Evolutionary conservation across 345 rosid species (phyloP).

Genomic region (Salix exigua): DNA sequence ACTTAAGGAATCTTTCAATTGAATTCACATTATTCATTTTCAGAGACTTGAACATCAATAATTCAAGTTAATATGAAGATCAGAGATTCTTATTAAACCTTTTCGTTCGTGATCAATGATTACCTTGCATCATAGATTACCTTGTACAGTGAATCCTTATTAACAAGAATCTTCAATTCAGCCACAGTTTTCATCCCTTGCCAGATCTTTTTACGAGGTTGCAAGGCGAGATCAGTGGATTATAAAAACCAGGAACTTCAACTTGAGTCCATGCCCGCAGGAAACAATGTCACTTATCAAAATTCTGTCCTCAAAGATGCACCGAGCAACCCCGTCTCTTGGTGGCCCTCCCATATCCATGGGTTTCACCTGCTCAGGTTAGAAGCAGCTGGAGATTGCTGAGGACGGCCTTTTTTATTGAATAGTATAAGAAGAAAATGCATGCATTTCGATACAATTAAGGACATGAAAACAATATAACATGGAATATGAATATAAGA

Average conservation of each 20-base stretch:
- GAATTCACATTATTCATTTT: too few relatives aligned
- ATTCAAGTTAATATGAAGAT: too few relatives aligned
- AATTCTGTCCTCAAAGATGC: constrained; percentile 95
- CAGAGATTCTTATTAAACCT: too few relatives aligned
- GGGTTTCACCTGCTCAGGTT: constrained; percentile 57
- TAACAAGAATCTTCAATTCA: constrained; percentile 78
- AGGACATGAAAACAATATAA: not conserved
- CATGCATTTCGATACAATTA: too few relatives aligned
- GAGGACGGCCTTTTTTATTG: not conserved
- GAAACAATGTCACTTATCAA: constrained; percentile 83
- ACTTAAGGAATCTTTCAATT: too few relatives aligned
- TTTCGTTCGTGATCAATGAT: too few relatives aligned
- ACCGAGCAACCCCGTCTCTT: constrained; percentile 83
- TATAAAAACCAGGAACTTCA: constrained; percentile 68
- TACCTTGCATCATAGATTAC: constrained; percentile 27
- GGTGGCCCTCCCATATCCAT: constrained; percentile 57
- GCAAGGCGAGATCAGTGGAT: constrained; percentile 85
- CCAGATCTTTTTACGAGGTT: constrained; percentile 74
- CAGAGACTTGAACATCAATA: too few relatives aligned
- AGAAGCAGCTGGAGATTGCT: not conserved
- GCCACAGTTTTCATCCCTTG: constrained; percentile 89
- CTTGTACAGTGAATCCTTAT: constrained; percentile 87
- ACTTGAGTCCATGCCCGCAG: constrained; percentile 80
- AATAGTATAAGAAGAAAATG: not conserved
- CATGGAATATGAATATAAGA: not conserved